Evolutionary conservation across 2,329 filamentous ascomycete species (phyloP).

Genomic region (Aureobasidium zeae): DNA sequence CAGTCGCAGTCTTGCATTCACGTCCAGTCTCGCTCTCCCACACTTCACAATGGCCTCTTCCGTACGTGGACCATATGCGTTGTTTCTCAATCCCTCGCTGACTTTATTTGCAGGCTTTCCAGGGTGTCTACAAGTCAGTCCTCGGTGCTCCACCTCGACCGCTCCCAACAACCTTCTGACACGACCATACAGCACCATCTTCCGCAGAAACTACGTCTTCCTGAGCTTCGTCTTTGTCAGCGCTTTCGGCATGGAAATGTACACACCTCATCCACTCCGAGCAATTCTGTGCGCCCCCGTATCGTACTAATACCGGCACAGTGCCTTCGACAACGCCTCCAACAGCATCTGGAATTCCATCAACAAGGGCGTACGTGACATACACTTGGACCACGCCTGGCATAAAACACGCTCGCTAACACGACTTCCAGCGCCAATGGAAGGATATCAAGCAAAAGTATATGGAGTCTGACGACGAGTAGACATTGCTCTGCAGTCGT

Average conservation of each 20-base stretch:
- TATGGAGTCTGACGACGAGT: slow-evolving; percentile 48
- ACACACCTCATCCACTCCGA: slow-evolving; percentile 33
- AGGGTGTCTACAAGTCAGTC: slow-evolving; percentile 47
- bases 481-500: slow-evolving; percentile 1
- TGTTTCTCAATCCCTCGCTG: neutral
- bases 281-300: neutral
- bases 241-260: slow-evolving; percentile 93
- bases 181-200: slow-evolving; percentile 54
- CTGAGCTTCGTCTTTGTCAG: slow-evolving; percentile 74
- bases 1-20: neutral
- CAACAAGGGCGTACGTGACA: slow-evolving; percentile 75
- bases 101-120: slow-evolving; percentile 26
- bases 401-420: slow-evolving; percentile 26
- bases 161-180: slow-evolving; percentile 20
- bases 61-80: slow-evolving; percentile 15
- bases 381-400: too few relatives aligned
- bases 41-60: slow-evolving; percentile 29
- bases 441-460: slow-evolving; percentile 96
- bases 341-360: slow-evolving; percentile 82
- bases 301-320: slow-evolving; percentile 32
- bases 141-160: slow-evolving; percentile 15
- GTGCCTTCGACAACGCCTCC: slow-evolving; percentile 71
- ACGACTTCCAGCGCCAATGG: slow-evolving; percentile 81
- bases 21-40: slow-evolving; percentile 50
- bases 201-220: slow-evolving; percentile 83